These are phyloP conservation scores for Fusarium scirpi DNA, from an alignment of 2,329 filamentous ascomycete genomes.

Conservation along the genomic window DNA sequence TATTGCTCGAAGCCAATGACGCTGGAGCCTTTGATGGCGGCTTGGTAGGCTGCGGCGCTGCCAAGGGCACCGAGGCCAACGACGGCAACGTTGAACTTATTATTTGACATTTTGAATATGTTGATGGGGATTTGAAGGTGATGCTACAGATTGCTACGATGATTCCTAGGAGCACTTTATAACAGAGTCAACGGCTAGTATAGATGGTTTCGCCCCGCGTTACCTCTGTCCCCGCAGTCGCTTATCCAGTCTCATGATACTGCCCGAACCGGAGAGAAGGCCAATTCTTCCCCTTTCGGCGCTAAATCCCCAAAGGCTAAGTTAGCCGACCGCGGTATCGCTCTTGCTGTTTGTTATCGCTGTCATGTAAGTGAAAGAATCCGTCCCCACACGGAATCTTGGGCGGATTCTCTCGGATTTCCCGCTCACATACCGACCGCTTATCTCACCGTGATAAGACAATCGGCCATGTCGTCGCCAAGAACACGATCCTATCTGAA, in stretches of 20 bases:
- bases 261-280: neutral
- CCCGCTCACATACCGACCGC: neutral
- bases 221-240: neutral
- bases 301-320: neutral
- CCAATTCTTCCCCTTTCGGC: neutral
- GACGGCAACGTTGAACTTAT: constrained; percentile 11
- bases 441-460: neutral
- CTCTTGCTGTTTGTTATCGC: neutral
- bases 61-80: constrained; percentile 17
- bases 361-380: neutral
- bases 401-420: constrained; percentile 18
- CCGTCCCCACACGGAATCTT: constrained; percentile 20
- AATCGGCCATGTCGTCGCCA: neutral
- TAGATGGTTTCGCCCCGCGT: neutral
- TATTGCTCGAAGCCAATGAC: constrained; percentile 45
- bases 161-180: neutral
- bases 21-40: constrained; percentile 37
- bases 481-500: neutral
- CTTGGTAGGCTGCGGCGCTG: constrained; percentile 16
- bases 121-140: neutral
- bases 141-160: neutral
- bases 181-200: neutral
- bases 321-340: neutral
- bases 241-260: neutral
- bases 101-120: neutral